A percentile compares a stretch with the other conserved stretches of the same genome.
These are phyloP conservation scores for Globisporangium polare DNA, from an alignment of 352 stramenopile genomes.

Conservation along the genomic window DNA sequence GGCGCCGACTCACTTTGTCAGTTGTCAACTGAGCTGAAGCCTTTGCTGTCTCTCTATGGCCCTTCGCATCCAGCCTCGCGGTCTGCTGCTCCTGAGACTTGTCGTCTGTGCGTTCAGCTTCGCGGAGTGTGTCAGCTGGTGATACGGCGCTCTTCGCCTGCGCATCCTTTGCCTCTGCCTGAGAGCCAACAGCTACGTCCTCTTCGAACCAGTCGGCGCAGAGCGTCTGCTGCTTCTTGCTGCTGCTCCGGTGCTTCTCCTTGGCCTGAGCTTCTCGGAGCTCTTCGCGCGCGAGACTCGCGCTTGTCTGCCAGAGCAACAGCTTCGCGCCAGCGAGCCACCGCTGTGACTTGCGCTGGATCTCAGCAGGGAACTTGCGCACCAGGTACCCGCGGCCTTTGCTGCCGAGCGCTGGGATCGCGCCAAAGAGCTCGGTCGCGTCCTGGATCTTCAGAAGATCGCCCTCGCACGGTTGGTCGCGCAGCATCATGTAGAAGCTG, in stretches of 20 bases:
- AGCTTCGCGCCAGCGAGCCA: slow-evolving; percentile 54
- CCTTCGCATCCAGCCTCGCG: background rate
- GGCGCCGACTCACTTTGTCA: slow-evolving; percentile 7
- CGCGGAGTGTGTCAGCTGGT: background rate
- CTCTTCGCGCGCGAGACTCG: slow-evolving; percentile 49
- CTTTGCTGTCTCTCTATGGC: background rate
- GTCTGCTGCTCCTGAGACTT: background rate
- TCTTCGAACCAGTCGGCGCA: slow-evolving; percentile 44
- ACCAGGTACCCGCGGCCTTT: slow-evolving; percentile 60
- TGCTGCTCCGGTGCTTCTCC: slow-evolving; percentile 18
- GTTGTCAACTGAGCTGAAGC: background rate
- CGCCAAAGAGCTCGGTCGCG: slow-evolving; percentile 39
- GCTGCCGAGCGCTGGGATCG: slow-evolving; percentile 31
- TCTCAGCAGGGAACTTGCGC: slow-evolving; percentile 24
- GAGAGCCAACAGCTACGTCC: background rate
- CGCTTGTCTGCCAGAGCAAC: slow-evolving; percentile 55
- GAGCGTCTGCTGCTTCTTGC: background rate
- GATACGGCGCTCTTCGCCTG: slow-evolving; percentile 1
- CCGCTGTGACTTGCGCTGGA: slow-evolving; percentile 11
- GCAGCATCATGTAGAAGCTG: slow-evolving; percentile 52
- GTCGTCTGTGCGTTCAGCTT: background rate
- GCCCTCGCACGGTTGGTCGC: slow-evolving; percentile 19
- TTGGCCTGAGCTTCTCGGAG: slow-evolving; percentile 29
- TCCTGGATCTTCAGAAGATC: slow-evolving; percentile 23
- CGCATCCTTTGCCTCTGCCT: background rate